Conservation (phyloP, 225 moss, liverwort and hornwort genomes). For the Polytrichum commune region DNA sequence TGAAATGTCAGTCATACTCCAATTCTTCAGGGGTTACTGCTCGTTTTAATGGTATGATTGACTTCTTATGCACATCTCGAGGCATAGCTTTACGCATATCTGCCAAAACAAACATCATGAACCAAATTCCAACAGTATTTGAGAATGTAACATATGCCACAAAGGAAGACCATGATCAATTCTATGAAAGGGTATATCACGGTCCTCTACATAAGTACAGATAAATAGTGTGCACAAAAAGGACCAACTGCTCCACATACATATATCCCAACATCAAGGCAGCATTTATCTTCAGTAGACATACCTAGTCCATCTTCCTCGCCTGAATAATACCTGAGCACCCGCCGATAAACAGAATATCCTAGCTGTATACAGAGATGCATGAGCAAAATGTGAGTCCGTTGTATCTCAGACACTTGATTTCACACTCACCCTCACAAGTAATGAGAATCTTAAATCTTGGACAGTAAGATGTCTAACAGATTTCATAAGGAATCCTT, state of each 20-base stretch:
- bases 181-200: too few relatives aligned
- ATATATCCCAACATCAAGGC: conserved; percentile 19
- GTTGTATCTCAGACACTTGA: too few relatives aligned
- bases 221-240: too few relatives aligned
- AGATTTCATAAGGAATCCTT: too few relatives aligned
- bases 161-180: too few relatives aligned
- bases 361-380: conserved; percentile 30
- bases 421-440: not conserved
- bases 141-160: too few relatives aligned
- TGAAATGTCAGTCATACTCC: conserved; percentile 44
- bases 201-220: too few relatives aligned
- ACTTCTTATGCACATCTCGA: conserved; percentile 65
- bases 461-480: too few relatives aligned
- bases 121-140: not conserved
- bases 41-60: conserved; percentile 54
- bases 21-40: conserved; percentile 65
- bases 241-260: conserved; percentile 49
- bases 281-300: not conserved
- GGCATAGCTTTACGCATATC: conserved; percentile 80
- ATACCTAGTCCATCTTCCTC: conserved; percentile 60
- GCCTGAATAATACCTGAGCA: conserved; percentile 58
- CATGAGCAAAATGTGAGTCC: not conserved
- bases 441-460: too few relatives aligned
- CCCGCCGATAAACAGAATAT: conserved; percentile 56
- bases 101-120: conserved; percentile 7